A percentile compares a stretch with the other conserved stretches of the same genome.
Conservation (phyloP, 345 rosid genomes). For the Aquilaria yunnanensis region DNA sequence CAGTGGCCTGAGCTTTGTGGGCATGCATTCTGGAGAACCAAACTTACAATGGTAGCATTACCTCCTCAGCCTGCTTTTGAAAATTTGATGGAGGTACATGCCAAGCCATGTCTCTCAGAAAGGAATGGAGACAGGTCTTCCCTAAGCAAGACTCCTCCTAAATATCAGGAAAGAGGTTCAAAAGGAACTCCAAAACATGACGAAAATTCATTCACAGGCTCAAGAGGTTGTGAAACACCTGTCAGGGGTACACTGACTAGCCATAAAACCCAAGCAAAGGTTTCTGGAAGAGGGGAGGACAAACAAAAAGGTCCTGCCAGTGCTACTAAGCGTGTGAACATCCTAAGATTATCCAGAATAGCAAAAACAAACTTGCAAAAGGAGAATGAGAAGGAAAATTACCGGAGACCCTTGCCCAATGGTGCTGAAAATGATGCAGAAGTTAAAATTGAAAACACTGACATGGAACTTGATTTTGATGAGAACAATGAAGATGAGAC, state of each 20-base stretch:
- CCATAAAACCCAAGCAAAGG: slow-evolving; percentile 50
- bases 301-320: slow-evolving; percentile 55
- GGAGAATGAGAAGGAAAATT: slow-evolving; percentile 98
- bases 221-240: slow-evolving; percentile 62
- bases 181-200: slow-evolving; percentile 54
- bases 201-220: slow-evolving; percentile 48
- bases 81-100: slow-evolving; percentile 53
- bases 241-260: slow-evolving; percentile 51
- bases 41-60: slow-evolving; percentile 43
- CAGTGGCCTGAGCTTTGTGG: slow-evolving; percentile 81
- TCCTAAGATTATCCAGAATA: slow-evolving; percentile 88
- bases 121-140: slow-evolving; percentile 57
- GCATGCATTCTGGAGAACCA: slow-evolving; percentile 86
- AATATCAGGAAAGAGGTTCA: slow-evolving; percentile 57
- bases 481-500: slow-evolving; percentile 77
- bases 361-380: slow-evolving; percentile 83
- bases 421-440: slow-evolving; percentile 75
- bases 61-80: slow-evolving; percentile 92
- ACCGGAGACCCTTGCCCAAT: slow-evolving; percentile 73
- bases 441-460: slow-evolving; percentile 86
- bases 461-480: slow-evolving; percentile 97
- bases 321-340: slow-evolving; percentile 65
- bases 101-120: slow-evolving; percentile 80
- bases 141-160: slow-evolving; percentile 72
- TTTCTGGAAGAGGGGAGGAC: slow-evolving; percentile 56